A percentile compares a stretch with the other conserved stretches of the same genome.
These are phyloP conservation scores for Paratinospora sagittata DNA, from an alignment of 164 flowering plant species.

Conservation along the genomic window DNA sequence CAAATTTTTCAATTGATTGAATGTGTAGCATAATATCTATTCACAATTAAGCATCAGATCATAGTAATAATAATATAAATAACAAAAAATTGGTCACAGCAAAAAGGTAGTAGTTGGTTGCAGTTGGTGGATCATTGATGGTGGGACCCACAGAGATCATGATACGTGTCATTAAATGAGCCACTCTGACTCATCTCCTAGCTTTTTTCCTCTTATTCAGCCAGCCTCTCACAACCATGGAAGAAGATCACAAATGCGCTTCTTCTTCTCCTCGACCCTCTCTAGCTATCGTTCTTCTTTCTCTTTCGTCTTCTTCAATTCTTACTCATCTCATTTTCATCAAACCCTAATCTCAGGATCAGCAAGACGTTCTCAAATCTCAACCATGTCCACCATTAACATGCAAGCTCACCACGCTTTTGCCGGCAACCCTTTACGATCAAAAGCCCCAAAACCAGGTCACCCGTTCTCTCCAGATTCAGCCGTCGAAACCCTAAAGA, in stretches of 20 bases:
- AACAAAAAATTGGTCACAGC: no score
- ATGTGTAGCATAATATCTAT: no score
- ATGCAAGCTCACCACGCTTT: no score
- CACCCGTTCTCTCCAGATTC: no score
- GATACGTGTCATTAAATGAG: no score
- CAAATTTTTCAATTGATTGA: neutral
- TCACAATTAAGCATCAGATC: no score
- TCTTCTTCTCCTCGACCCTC: conserved; percentile 12
- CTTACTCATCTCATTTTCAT: neutral
- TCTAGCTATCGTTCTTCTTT: conserved; percentile 3
- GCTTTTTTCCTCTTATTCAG: no score
- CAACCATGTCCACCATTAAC: conserved; percentile 46
- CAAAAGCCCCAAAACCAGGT: no score
- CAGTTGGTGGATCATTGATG: neutral
- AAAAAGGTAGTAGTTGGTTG: neutral
- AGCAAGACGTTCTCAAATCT: neutral
- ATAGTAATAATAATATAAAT: no score
- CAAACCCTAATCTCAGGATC: neutral
- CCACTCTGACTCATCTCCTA: no score
- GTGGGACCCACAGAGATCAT: neutral
- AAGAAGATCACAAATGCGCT: conserved; percentile 17
- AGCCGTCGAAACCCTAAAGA: no score
- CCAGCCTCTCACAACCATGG: conserved; percentile 11
- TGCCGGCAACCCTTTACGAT: no score
- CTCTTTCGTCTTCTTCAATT: neutral